These are phyloP conservation scores for Fusarium liriodendri DNA, from an alignment of 2,329 filamentous ascomycete genomes.

Conservation along the genomic window DNA sequence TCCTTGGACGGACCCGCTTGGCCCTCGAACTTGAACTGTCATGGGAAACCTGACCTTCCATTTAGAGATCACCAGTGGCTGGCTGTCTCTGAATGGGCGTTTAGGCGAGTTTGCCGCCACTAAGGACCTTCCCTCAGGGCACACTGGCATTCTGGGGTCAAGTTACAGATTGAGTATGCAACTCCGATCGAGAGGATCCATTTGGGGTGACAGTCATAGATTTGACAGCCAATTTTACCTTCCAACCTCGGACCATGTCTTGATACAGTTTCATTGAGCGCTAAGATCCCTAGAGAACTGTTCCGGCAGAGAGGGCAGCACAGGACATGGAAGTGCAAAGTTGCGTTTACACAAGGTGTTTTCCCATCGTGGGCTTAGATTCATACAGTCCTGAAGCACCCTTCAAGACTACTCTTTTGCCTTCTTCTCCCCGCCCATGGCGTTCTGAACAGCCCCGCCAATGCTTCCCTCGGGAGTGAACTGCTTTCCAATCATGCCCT, in stretches of 20 bases:
- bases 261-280: not conserved
- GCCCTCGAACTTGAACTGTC: not conserved
- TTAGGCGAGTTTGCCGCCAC: not conserved
- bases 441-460: constrained; percentile 63
- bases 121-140: not conserved
- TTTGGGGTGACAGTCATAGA: not conserved
- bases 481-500: constrained; percentile 65
- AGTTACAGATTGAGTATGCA: not conserved
- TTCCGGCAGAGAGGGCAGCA: not conserved
- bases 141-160: not conserved
- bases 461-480: constrained; percentile 65
- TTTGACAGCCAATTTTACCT: no score
- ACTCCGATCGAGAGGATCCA: not conserved
- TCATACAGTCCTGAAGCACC: not conserved
- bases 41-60: not conserved
- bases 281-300: not conserved
- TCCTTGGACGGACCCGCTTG: not conserved
- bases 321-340: not conserved
- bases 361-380: not conserved
- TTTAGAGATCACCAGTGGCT: not conserved
- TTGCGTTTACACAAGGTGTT: not conserved
- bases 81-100: not conserved
- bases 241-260: not conserved
- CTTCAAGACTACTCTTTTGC: not conserved
- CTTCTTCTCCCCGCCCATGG: constrained; percentile 54